These are phyloP conservation scores for Phylloporus sp. DNA, from an alignment of 768 basidiomycete species.

Conservation along the genomic window DNA sequence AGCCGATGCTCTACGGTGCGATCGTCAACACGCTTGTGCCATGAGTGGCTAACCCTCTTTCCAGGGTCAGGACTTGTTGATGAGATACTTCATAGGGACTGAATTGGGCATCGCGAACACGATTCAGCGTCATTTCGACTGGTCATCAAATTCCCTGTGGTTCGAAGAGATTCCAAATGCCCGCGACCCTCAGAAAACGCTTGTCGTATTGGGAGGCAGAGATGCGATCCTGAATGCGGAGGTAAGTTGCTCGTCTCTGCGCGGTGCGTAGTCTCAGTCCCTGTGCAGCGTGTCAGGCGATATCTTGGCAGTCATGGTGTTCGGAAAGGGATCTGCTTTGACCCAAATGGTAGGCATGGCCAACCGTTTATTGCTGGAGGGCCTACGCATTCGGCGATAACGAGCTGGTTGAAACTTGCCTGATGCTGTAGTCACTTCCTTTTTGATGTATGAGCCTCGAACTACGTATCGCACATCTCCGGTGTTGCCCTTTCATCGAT, in stretches of 20 bases:
- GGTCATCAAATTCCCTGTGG: conserved; percentile 85
- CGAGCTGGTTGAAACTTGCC: conserved; percentile 52
- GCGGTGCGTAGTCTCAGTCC: neutral
- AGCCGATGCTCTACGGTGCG: conserved; percentile 56
- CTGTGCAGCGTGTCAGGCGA: conserved; percentile 55
- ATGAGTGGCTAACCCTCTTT: conserved; percentile 4
- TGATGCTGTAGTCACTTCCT: conserved; percentile 7
- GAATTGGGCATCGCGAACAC: conserved; percentile 87
- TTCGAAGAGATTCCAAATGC: conserved; percentile 86
- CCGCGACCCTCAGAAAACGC: conserved; percentile 54
- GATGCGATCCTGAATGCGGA: conserved; percentile 75
- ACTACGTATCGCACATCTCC: too few relatives aligned
- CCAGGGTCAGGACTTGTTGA: conserved; percentile 71
- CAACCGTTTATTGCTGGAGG: conserved; percentile 51
- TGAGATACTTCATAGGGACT: conserved; percentile 83
- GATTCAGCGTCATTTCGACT: conserved; percentile 78
- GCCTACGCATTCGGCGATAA: conserved; percentile 49
- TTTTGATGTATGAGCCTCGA: conserved; percentile 7
- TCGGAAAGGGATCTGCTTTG: conserved; percentile 58
- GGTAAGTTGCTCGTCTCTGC: conserved; percentile 34
- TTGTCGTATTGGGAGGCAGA: conserved; percentile 77
- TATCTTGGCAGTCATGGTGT: conserved; percentile 77
- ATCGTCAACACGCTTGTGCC: conserved; percentile 1
- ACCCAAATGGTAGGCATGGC: conserved; percentile 60
- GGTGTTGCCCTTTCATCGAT: conserved; percentile 17